Base-by-base conservation (phyloP, 140 eudicot genomes). In the Erigeron philadelphicus region DNA sequence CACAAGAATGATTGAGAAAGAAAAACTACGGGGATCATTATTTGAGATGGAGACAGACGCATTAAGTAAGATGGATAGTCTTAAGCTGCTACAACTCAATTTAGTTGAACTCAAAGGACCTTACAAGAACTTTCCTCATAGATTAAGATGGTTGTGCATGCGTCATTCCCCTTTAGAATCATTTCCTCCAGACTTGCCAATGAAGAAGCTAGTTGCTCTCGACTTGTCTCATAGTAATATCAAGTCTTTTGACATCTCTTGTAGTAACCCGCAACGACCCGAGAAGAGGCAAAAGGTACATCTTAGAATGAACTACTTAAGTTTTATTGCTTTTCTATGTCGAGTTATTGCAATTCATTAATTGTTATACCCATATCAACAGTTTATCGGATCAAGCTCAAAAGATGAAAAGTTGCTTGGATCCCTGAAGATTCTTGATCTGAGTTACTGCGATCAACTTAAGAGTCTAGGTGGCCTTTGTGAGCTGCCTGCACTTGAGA, bases 121-220 rank as follows among this genome's bases (percentile, higher is more conserved):
- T 40, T 72, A n/a, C 13, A 8, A 71, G 50, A 41, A 43, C 0
- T 53, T 82, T 19, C 81, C 80, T 0, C 2, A 49, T 4, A 46
- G 64, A 44, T 10, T 82, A 71, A 78, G 77, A 70, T 82, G 83
- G 86, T 68, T 82, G 74, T 70, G 68, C 41, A 74, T 75, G 86
- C 73, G 40, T 43, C 77, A 77, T 62, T 79, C 68, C 35, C 77
- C 68, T 38, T 58, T 63, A 12, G 43, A 72, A 72, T 58, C 38
- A 58, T 46, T 79, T 13, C 84, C 82, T 61, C 43, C 42, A 43
- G 71, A 72, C 21, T 59, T 75, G 72, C 70, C 47, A 0, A 38
- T 56, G 58, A 41, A 47, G 44, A 70, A 68, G 42, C 57, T 79
- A 7, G 81, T 61, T 67, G 82, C 42, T 58, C 84, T 82, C 16